A percentile compares a stretch with the other conserved stretches of the same genome.
Evolutionary conservation across 352 stramenopile species (phyloP).

Genomic region (Blastocystis sp.): DNA sequence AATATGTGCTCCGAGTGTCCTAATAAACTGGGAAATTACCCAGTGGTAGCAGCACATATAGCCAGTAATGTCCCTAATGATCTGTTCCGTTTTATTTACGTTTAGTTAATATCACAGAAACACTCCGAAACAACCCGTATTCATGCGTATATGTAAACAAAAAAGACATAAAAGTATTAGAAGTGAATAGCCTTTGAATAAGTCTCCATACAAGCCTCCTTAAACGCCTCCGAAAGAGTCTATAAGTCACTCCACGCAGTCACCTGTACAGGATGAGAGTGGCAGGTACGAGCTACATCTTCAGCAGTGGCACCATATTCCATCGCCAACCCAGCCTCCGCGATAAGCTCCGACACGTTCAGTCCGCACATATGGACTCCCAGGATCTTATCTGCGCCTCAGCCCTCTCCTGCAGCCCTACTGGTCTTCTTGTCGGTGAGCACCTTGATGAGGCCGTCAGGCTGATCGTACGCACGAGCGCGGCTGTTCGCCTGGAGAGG

Average conservation of each 20-base stretch:
- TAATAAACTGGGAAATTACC: not conserved
- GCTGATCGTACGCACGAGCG: constrained; percentile 83
- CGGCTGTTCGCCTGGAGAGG: constrained; percentile 93
- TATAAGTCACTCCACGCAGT: not conserved
- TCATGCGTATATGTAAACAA: not conserved
- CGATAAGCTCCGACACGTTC: constrained; percentile 98
- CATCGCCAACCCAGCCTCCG: constrained; percentile 93
- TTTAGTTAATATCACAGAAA: not conserved
- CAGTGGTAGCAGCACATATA: not conserved
- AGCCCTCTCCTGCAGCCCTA: not conserved
- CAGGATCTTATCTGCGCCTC: constrained; percentile 83
- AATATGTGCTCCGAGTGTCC: not conserved
- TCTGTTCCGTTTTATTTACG: constrained; percentile 9
- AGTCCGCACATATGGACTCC: constrained; percentile 96
- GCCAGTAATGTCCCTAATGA: not conserved
- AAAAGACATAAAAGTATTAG: constrained; percentile 71
- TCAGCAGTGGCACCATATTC: constrained; percentile 96
- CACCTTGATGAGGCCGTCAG: constrained; percentile 94
- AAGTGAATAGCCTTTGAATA: constrained; percentile 99
- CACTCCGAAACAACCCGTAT: not conserved
- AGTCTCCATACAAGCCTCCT: constrained; percentile 93
- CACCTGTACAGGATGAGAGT: constrained; percentile 73
- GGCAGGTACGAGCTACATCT: constrained; percentile 96
- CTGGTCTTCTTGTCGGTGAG: constrained; percentile 87
- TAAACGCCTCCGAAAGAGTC: constrained; percentile 95